phyloP scores from a whole-genome alignment of 2,329 filamentous ascomycete species.

The Scytalidium lignicola region DNA sequence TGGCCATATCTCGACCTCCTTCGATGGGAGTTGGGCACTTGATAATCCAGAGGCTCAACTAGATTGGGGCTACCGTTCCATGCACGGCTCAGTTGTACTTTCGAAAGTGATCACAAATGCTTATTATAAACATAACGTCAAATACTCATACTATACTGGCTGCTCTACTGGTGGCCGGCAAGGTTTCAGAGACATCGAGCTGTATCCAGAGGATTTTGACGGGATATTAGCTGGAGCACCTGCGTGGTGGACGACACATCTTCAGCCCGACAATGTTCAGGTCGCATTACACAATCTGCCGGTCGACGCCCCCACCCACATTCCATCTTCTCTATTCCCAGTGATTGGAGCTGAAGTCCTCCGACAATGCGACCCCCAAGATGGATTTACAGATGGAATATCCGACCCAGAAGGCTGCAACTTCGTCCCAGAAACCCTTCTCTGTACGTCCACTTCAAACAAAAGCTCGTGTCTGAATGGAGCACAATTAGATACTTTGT shows the following conservation, averaged over 20 bases:
- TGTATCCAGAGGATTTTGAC: constrained; percentile 41
- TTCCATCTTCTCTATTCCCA: constrained; percentile 37
- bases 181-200: constrained; percentile 37
- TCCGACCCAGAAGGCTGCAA: constrained; percentile 31
- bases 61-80: constrained; percentile 27
- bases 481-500: constrained; percentile 37
- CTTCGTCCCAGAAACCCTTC: constrained; percentile 26
- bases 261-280: constrained; percentile 30
- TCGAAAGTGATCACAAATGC: constrained; percentile 7
- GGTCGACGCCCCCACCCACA: constrained; percentile 36
- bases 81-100: constrained; percentile 8
- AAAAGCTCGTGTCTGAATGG: constrained; percentile 35
- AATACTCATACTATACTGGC: constrained; percentile 40
- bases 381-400: constrained; percentile 42
- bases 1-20: constrained; percentile 33
- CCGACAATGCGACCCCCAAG: constrained; percentile 44
- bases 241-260: constrained; percentile 7
- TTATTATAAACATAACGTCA: constrained; percentile 7
- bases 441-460: constrained; percentile 22
- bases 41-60: constrained; percentile 28
- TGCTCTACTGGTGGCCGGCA: constrained; percentile 45
- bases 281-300: constrained; percentile 44
- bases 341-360: constrained; percentile 38
- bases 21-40: constrained; percentile 34
- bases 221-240: constrained; percentile 39